Evolutionary conservation across 169 alveolate species (phyloP), one percentile per base, ranked within the genome.

Genomic region (Cystoisospora suis): DNA sequence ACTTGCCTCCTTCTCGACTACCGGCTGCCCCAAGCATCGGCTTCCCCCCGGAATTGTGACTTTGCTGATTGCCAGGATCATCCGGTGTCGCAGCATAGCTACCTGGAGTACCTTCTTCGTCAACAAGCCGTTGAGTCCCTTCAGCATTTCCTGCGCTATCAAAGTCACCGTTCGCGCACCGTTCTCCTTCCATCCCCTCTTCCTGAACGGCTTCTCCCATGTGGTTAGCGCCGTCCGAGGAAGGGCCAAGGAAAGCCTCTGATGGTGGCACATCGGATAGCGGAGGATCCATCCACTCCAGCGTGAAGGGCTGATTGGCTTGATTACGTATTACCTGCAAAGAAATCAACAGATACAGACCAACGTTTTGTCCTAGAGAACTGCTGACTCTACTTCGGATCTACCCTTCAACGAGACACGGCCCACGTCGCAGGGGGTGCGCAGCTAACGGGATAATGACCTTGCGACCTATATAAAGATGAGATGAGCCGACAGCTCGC

Each of bases 251-350:
- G 6, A 12, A 27, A 34, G 83, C 83, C 12, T 12, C 65, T 15
- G 23, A 23, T 23, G 65, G 29, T 53, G 29, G 29, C 12, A 12
- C 65, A 23, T 12, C 65, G 23, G 65, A 12, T 15, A 23, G 65
- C 83, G 83, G 83, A 46, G 83, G 83, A 4, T 27, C 83, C 53
- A 72, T 40, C 83, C 83, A 72, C 83, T 72, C 83, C 56, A 72
- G 36, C 36, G 36, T 34, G 12, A 36, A 20, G 3, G 9, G 12
- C 56, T 23, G 83, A 3, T 46, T 17, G 58, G 58, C 53, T 46
- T 56, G 1, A 34, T 72, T 72, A 5, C 83, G 53, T 56, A 72
- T 34, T 34, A 17, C 83, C 83, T 72, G 56, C 38, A n/a, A 72
- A 6, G 34, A 9, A 23, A 53, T 15, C 65, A 53, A 53, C 65